Base-by-base conservation (phyloP, 371 early-diverging fungal genomes). In the Apophysomyces trapeziformis region DNA sequence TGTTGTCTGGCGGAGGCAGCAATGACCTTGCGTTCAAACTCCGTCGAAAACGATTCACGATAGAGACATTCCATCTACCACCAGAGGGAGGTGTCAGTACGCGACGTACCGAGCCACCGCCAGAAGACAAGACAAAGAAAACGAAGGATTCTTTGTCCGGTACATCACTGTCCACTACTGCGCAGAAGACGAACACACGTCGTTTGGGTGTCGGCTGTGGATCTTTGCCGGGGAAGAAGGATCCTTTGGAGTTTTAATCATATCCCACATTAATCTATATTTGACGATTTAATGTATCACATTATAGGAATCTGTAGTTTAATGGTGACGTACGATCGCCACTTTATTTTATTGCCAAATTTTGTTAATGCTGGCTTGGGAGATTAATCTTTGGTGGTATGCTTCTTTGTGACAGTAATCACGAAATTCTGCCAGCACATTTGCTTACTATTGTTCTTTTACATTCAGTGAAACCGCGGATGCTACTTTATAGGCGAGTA, bases 61-160 rank as follows among this genome's bases (percentile, higher is more conserved):
- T 97, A 37, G 96, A 96, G 68, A 91, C 95, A 0, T 96, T 95
- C 78, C 90, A 92, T 71, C 74, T 97, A 61, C 98, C 98, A 13
- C 95, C 96, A 6, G 97, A 97, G 69, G 93, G 93, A 41, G 92
- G 92, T 7, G 87, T 91, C 1, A 85, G 86, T 8, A 90, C 91
- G 50, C 77, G 92, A 38, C 84, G 90, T 36, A 85, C 87, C 0
- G 80, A 86, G 21, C 73, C 80, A 35, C 70, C 77, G 8, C 16
- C 64, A n/a, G 41, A 61, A 32, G 50, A 58, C 3, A 44, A 32
- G 47, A 39, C 57, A 37, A 62, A 46, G 35, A 64, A 68, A 37
- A 67, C 38, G 32, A 35, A 61, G 44, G 35, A 46, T 4, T 60
- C 43, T 5, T 26, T 58, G 32, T 44, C 59, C 18, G 38, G 45